Evolutionary conservation across 345 rosid genomes (phyloP), one percentile per base, ranked within the genome.

Genomic region (Euclidium syriacum): DNA sequence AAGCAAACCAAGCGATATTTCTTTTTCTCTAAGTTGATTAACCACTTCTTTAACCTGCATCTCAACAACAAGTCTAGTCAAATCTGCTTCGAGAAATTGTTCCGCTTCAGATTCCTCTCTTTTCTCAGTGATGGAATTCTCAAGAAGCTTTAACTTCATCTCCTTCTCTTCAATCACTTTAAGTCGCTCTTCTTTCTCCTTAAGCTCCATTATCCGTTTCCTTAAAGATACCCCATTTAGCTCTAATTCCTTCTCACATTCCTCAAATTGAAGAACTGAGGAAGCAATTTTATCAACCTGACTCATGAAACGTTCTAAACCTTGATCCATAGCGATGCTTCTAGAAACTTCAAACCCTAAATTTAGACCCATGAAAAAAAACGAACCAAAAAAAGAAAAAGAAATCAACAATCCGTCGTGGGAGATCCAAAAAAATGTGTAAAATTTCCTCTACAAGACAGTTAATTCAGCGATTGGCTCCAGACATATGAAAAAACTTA

Each of bases 301-400:
- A 22, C 42, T 46, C 7, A 60, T 44, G 30, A 22, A 47, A 10
- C 33, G 4, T 33, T 32, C 54, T 10, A 3, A 5, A 0, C 9
- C 42, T 16, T 5, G 8, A 46, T 15, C 32, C 0, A 34, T 40
- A 24, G 6, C 10, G 5, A 24, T 5, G 14, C 47, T 55, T 38
- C 19, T 39, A 11, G 15, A 54, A n/a, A n/a, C n/a, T n/a, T n/a
- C n/a, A n/a, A n/a, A n/a, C 30, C 54, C 65, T 60, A 59, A 19
- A 49, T n/a, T 19, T 27, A 17, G n/a, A 4, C 38, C 23, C 39
- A 32, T 32, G 17, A 41, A 29, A 11, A 3, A 30, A 10, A 19
- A 30, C 20, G 0, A 32, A 6, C 3, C 1, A 33, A 1, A 6
- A 6, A n/a, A n/a, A n/a, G n/a, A 10, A 11, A n/a, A n/a, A n/a